Evolutionary conservation across 495 filamentous ascomycete species (phyloP).

Genomic region (Penicillium paradoxum): DNA sequence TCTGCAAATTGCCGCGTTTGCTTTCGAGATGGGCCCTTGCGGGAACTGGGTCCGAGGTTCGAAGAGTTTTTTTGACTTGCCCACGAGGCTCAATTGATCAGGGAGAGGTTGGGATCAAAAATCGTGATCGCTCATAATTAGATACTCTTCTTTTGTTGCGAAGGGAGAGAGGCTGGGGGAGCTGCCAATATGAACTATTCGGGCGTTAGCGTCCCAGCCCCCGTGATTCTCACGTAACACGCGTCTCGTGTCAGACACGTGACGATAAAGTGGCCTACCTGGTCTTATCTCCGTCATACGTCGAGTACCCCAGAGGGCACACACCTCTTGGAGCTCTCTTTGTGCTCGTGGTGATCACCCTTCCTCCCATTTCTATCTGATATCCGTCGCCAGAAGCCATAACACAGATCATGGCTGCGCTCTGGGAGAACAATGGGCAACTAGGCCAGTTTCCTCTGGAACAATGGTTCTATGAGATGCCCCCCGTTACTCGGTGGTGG

Average conservation of each 20-base stretch:
- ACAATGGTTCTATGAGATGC: conserved; percentile 98
- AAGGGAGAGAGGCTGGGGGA: background rate
- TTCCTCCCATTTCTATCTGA: background rate
- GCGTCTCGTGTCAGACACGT: background rate
- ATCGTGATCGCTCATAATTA: background rate
- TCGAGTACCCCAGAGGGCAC: background rate
- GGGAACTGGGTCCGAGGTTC: background rate
- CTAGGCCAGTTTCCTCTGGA: conserved; percentile 76
- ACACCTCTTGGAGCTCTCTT: background rate
- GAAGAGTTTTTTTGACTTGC: background rate
- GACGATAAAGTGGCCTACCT: conserved; percentile 4
- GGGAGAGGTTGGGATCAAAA: background rate
- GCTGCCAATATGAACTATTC: conserved; percentile 4
- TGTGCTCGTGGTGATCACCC: conserved; percentile 3
- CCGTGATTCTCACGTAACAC: conserved; percentile 2
- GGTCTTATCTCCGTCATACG: conserved; percentile 5
- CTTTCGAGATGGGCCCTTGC: conserved; percentile 2
- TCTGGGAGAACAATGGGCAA: conserved; percentile 49
- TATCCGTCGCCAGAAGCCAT: background rate
- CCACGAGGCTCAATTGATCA: background rate
- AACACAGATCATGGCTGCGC: conserved; percentile 33
- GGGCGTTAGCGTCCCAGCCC: conserved; percentile 9
- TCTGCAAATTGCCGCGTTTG: background rate
- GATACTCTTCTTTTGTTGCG: background rate
- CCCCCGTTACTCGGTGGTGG: conserved; percentile 92